Conservation (phyloP, 768 basidiomycete genomes). For the Leccinum variicolor region DNA sequence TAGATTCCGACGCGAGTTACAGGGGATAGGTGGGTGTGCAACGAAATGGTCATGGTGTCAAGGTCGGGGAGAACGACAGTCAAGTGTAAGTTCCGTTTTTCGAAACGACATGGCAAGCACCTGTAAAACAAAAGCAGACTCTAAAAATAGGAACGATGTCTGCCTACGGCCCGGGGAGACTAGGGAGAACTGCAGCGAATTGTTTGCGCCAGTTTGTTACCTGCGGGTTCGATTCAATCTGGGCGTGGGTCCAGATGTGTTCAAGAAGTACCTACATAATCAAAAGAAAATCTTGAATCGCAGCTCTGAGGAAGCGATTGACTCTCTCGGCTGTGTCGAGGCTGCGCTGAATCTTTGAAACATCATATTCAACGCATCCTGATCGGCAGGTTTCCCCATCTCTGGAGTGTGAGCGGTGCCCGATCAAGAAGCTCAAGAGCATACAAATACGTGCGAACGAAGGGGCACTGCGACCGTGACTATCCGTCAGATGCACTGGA, state of each 20-base stretch:
- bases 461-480: background rate
- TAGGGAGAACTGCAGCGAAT: background rate
- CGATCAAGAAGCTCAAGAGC: background rate
- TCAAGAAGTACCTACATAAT: background rate
- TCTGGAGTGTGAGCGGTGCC: background rate
- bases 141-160: too few species aligned
- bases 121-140: too few species aligned
- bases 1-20: background rate
- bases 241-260: background rate
- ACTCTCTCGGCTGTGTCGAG: background rate
- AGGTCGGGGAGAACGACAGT: too few species aligned
- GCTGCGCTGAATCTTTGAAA: slow-evolving; percentile 5
- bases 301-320: background rate
- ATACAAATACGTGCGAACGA: background rate
- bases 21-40: background rate
- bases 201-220: background rate
- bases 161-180: too few species aligned
- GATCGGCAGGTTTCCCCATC: background rate
- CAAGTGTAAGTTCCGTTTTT: too few species aligned
- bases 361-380: background rate
- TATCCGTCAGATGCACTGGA: background rate
- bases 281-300: background rate
- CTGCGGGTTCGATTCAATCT: background rate
- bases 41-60: background rate
- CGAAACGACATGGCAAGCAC: too few species aligned